Evolutionary conservation across 768 basidiomycete genomes (phyloP), one percentile per base, ranked within the genome.

Genomic region (Hortiboletus campestris): DNA sequence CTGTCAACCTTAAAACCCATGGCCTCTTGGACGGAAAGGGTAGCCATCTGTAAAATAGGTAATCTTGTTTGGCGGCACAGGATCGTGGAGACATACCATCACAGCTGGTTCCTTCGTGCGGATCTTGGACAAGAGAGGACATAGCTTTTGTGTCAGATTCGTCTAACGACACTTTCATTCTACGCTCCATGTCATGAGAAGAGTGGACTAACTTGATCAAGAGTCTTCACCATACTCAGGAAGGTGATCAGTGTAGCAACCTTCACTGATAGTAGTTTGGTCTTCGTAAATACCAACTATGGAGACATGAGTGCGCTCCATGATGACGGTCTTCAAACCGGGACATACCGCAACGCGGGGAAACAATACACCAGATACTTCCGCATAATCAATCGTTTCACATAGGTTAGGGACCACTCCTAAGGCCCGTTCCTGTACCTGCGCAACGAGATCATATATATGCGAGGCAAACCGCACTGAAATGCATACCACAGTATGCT

Each of bases 1-100:
- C 94, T 83, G 62, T 97, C 95, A 2, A 98, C 86, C 68, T 96
- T 97, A 62, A 85, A 81, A 10, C 95, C 94, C 95, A 97, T 98
- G 1, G 92, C 92, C 70, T 95, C 94, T 73, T 98, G 95, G 0
- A 98, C 93, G 20, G 81, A 82, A 41, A 94, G 75, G 0, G 93
- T 93, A 3, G 90, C 89, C 84, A 94, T 89, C 91, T 92, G 58
- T 39, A 48, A 25, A 54, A 40, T 47, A 52, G 22, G 32, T 36
- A 39, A 45, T 36, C 38, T 32, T 17, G 32, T 38, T 41, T 13
- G 4, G 32, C 4, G 12, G 31, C 11, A 11, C 5, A 31, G 22
- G 8, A 29, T 43, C n/a, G 5, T 44, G 19, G 13, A 14, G 35
- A 50, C 58, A 55, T 63, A 93, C 91, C 83, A 94, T 97, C 6